These are phyloP conservation scores for Rhizopus delemar DNA, from an alignment of 371 early-diverging fungal species.

Conservation along the genomic window DNA sequence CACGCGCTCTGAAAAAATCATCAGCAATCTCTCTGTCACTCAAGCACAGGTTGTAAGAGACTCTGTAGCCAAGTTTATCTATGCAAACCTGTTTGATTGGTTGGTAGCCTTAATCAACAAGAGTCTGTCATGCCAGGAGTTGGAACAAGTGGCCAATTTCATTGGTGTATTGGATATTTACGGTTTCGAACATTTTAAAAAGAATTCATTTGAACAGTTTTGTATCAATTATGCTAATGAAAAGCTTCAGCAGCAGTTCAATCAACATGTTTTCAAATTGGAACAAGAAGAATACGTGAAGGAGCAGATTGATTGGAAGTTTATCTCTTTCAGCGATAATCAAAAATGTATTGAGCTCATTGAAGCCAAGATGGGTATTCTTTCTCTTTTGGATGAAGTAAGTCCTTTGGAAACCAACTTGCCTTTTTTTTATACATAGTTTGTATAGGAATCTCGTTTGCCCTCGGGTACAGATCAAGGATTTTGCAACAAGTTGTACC, in stretches of 20 bases:
- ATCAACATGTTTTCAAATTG: constrained; percentile 74
- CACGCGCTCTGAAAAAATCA: constrained; percentile 86
- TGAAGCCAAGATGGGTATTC: constrained; percentile 94
- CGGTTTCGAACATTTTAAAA: constrained; percentile 96
- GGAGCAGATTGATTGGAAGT: constrained; percentile 90
- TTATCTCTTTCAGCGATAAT: constrained; percentile 97
- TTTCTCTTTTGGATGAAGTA: constrained; percentile 95
- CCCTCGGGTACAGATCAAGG: constrained; percentile 87
- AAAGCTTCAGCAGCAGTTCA: constrained; percentile 96
- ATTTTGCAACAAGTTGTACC: constrained; percentile 85
- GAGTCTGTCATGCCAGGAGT: constrained; percentile 60
- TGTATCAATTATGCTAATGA: constrained; percentile 99
- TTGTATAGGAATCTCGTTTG: constrained; percentile 82
- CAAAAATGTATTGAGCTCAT: constrained; percentile 99
- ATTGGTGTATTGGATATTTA: constrained; percentile 97
- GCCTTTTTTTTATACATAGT: constrained; percentile 55
- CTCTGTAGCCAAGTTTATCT: constrained; percentile 92
- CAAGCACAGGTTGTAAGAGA: constrained; percentile 86
- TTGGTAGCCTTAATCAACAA: constrained; percentile 81
- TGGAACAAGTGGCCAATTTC: constrained; percentile 60
- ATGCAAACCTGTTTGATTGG: constrained; percentile 93
- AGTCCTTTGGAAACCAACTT: constrained; percentile 30
- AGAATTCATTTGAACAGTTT: constrained; percentile 99
- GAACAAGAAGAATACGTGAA: constrained; percentile 96
- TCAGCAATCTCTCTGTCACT: constrained; percentile 68